Percentiles rank a stretch among this genome's conserved stretches.
Conservation (phyloP, 208 protist genomes). For the Leishmania arabica region DNA sequence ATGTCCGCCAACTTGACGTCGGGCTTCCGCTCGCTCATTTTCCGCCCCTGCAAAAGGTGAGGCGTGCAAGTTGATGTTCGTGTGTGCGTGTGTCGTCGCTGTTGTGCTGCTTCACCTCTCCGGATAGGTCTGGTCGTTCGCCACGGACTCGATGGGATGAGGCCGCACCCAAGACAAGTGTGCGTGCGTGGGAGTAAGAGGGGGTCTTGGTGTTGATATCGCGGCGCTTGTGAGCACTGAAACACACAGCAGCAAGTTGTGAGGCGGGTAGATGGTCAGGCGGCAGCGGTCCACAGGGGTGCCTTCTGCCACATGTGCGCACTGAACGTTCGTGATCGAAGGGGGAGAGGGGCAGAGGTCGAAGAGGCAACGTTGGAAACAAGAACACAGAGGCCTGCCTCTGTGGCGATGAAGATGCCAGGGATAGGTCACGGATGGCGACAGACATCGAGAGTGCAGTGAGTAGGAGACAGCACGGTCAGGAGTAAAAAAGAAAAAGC, state of each 20-base stretch:
- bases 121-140: background rate
- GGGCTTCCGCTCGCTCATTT: constrained; percentile 84
- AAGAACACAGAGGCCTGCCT: background rate
- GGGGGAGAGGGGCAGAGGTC: background rate
- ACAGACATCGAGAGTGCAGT: background rate
- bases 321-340: background rate
- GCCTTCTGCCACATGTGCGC: background rate
- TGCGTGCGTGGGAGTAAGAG: background rate
- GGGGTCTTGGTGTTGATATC: background rate
- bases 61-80: background rate
- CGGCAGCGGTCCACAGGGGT: background rate
- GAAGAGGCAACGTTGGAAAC: background rate
- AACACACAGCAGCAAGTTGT: background rate
- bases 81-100: background rate
- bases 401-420: background rate
- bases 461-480: background rate
- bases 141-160: background rate
- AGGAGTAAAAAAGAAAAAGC: background rate
- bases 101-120: background rate
- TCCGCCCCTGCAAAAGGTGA: background rate
- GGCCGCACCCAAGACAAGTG: background rate
- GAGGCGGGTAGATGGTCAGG: background rate
- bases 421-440: background rate
- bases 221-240: background rate
- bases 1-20: constrained; percentile 96